Evolutionary conservation across 257 asterid genomes (phyloP).

Genomic region (Lycium ferocissimum): DNA sequence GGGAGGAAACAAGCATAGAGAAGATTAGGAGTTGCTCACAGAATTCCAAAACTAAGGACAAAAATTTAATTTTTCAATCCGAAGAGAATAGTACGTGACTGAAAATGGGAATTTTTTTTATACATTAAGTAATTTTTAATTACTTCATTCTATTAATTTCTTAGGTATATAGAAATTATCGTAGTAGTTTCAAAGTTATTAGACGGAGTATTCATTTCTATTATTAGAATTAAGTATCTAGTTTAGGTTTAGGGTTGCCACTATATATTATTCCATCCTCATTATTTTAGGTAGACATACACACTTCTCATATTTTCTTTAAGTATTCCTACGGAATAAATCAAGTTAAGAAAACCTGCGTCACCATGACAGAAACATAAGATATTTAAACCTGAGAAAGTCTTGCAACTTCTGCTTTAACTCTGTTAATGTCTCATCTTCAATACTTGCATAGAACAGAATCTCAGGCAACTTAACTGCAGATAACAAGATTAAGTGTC

Average conservation of each 20-base stretch:
- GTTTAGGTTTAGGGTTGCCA: slow-evolving; percentile 9
- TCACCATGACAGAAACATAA: not conserved
- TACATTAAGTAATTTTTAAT: not conserved
- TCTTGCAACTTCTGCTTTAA: slow-evolving; percentile 59
- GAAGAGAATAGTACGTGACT: not conserved
- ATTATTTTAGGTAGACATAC: slow-evolving; percentile 2
- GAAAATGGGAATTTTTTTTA: not conserved
- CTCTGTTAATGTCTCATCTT: slow-evolving; percentile 50
- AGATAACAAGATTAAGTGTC: slow-evolving; percentile 33
- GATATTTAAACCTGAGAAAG: slow-evolving; percentile 58
- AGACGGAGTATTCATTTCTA: not conserved
- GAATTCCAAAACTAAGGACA: not conserved
- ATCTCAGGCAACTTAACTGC: slow-evolving; percentile 80
- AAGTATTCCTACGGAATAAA: not conserved
- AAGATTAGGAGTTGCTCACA: not conserved
- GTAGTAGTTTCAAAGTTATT: not conserved
- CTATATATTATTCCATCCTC: not conserved
- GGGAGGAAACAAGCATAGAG: not conserved
- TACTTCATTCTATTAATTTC: not conserved
- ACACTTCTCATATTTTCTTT: not conserved
- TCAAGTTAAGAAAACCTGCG: not conserved
- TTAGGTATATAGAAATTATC: not conserved
- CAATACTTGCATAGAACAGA: slow-evolving; percentile 52
- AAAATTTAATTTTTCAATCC: not conserved
- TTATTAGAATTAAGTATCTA: not conserved